Conservation (phyloP, 1,139 yeast genomes). For the Kodamaea arcana region DNA sequence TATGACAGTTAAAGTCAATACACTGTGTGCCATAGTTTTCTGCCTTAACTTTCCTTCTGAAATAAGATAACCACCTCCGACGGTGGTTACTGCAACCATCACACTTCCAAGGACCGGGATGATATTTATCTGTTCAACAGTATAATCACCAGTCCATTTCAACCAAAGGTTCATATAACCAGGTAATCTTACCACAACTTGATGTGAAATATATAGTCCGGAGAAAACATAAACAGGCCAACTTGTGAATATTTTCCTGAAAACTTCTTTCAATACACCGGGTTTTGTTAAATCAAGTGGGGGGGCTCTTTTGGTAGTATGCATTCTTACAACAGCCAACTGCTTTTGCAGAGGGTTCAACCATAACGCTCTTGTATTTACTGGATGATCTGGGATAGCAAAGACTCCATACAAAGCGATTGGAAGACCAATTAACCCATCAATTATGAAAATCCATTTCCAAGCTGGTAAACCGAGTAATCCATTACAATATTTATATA, state of each 20-base stretch:
- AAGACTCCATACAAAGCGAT: constrained; percentile 26
- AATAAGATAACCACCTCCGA: constrained; percentile 4
- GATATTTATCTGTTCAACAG: constrained; percentile 5
- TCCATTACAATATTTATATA: constrained; percentile 13
- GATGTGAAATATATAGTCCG: constrained; percentile 6
- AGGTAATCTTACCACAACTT: constrained; percentile 5
- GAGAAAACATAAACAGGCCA: constrained; percentile 9
- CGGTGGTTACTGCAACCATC: constrained; percentile 3
- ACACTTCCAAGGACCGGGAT: constrained; percentile 6
- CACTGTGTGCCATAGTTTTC: constrained; percentile 1
- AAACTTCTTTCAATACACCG: constrained; percentile 3
- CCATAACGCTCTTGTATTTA: constrained; percentile 6
- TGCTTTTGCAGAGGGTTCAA: constrained; percentile 3
- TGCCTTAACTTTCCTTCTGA: constrained; percentile 2
- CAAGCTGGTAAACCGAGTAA: constrained; percentile 27
- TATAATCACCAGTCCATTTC: constrained; percentile 8
- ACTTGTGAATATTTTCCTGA: constrained; percentile 3
- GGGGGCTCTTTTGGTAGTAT: constrained; percentile 2
- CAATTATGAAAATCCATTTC: constrained; percentile 34
- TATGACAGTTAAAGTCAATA: constrained; percentile 2
- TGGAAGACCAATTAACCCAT: constrained; percentile 27
- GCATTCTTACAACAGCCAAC: constrained; percentile 5
- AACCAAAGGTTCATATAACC: constrained; percentile 9
- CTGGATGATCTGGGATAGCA: constrained; percentile 15
- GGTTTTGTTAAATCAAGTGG: constrained; percentile 3